These are phyloP conservation scores for Actinomucor elegans DNA, from an alignment of 371 early-diverging fungal genomes.

Conservation along the genomic window DNA sequence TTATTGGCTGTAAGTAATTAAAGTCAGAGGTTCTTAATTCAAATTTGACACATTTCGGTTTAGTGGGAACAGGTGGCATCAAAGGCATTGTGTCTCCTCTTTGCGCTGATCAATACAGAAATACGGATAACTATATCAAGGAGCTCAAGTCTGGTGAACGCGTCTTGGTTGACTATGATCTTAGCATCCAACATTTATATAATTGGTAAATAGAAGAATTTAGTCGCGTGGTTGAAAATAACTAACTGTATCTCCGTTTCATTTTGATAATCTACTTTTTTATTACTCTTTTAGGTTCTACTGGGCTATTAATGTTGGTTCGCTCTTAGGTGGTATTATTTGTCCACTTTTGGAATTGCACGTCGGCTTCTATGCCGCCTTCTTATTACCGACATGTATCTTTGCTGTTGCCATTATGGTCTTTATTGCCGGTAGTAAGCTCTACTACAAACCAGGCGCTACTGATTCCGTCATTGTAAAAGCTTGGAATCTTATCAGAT, in stretches of 20 bases:
- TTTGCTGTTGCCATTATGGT: constrained; percentile 60
- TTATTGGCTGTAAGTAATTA: constrained; percentile 35
- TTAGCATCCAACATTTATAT: constrained; percentile 62
- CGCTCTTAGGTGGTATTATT: constrained; percentile 58
- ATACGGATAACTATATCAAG: constrained; percentile 47
- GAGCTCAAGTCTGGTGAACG: constrained; percentile 47
- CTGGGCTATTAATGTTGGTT: constrained; percentile 81
- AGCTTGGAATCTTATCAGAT: constrained; percentile 45
- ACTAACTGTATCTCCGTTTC: constrained; percentile 4
- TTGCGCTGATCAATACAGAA: constrained; percentile 42
- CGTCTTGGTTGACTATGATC: constrained; percentile 60
- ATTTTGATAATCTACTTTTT: constrained; percentile 9
- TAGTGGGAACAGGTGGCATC: constrained; percentile 89
- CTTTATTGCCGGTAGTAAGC: constrained; percentile 54
- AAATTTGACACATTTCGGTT: not conserved
- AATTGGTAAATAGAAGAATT: constrained; percentile 45
- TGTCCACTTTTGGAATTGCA: constrained; percentile 52
- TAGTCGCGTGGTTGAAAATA: not conserved
- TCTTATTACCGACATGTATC: constrained; percentile 63
- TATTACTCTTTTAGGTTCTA: constrained; percentile 57
- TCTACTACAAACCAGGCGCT: constrained; percentile 59
- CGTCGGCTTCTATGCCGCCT: constrained; percentile 54
- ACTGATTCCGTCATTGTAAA: constrained; percentile 56
- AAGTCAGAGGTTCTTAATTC: not conserved
- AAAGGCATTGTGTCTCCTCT: constrained; percentile 58